phyloP scores from a whole-genome alignment of 441 rosid genomes.

The Gossypium gossypioides region DNA sequence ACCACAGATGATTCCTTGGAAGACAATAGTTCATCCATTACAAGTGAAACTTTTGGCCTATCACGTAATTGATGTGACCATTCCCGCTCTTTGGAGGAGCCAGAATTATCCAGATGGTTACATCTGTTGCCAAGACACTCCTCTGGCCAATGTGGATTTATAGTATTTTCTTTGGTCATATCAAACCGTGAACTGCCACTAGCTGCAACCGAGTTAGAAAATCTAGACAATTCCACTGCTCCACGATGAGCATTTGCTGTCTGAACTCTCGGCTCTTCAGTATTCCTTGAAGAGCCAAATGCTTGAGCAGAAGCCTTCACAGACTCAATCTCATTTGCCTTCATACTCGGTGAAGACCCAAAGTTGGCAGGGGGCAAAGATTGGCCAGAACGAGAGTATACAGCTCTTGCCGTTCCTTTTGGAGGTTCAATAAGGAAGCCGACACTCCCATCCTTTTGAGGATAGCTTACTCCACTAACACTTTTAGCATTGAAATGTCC shows the following conservation, averaged over 20 bases:
- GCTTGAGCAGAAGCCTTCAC: slow-evolving; percentile 17
- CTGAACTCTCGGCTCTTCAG: slow-evolving; percentile 30
- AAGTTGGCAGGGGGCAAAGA: slow-evolving; percentile 16
- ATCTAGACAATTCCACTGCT: slow-evolving; percentile 45
- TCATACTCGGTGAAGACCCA: slow-evolving; percentile 25
- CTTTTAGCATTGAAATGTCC: slow-evolving; percentile 39
- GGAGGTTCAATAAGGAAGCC: slow-evolving; percentile 41
- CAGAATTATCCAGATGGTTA: slow-evolving; percentile 19
- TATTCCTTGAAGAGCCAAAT: slow-evolving; percentile 28
- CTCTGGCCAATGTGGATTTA: slow-evolving; percentile 32
- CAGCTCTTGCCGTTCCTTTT: slow-evolving; percentile 25
- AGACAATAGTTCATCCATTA: slow-evolving; percentile 31
- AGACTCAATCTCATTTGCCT: slow-evolving; percentile 21
- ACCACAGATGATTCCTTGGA: slow-evolving; percentile 40
- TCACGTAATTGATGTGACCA: slow-evolving; percentile 43
- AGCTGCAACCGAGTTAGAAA: slow-evolving; percentile 60
- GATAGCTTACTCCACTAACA: slow-evolving; percentile 36
- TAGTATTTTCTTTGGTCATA: slow-evolving; percentile 26
- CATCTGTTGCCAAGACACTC: slow-evolving; percentile 26
- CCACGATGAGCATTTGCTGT: slow-evolving; percentile 34
- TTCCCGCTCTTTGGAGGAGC: slow-evolving; percentile 27
- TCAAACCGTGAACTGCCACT: slow-evolving; percentile 54
- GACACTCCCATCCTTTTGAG: slow-evolving; percentile 33
- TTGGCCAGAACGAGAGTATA: slow-evolving; percentile 26
- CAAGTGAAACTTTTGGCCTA: slow-evolving; percentile 30